Base-by-base conservation (phyloP, 2,329 filamentous ascomycete genomes). In the Fusarium clavum region DNA sequence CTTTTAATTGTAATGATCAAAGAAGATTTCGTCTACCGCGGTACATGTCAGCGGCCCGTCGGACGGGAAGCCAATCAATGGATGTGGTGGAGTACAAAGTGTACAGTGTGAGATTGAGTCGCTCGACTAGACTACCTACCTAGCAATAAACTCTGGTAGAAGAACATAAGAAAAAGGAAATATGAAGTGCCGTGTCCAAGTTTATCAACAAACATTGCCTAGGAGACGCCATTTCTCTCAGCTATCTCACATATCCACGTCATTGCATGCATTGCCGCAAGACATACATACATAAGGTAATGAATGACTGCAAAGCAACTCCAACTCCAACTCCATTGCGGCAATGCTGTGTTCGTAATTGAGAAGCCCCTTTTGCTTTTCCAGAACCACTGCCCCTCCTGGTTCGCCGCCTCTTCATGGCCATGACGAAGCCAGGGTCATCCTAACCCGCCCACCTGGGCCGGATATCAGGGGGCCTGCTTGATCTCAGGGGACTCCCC, bases 371-470 rank as follows among this genome's bases (percentile, higher is more conserved):
- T 75, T 74, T 75, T 74, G 51, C 64, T 60, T 38, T 46, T 57
- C 29, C 62, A 61, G 55, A 40, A 41, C 59, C 60, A 71, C 61
- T 70, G 66, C 64, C 66, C 71, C 69, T 72, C 72, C 57, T 61
- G 59, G 56, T 54, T 57, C 32, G 46, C 56, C 54, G 43, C 41
- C 22, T 18, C 34, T 44, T 44, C 41, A 25, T 24, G 45, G 51
- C 48, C 52, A 57, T 51, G 59, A 54, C 48, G 38, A 61, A 67
- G 43, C 73, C 60, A 52, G 73, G 73, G 61, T 72, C 56, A 74
- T 69, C 70, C 68, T 59, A 74, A 73, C 73, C 71, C 69, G 61
- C 69, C 69, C 69, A 57, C 58, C 63, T 72, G 70, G 67, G 51
- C 58, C 62, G 43, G 46, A 27, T 52, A 56, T 61, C 62, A 67